Evolutionary conservation across 805 yeast species (phyloP).

Genomic region (Teunomyces lycoperdinae): DNA sequence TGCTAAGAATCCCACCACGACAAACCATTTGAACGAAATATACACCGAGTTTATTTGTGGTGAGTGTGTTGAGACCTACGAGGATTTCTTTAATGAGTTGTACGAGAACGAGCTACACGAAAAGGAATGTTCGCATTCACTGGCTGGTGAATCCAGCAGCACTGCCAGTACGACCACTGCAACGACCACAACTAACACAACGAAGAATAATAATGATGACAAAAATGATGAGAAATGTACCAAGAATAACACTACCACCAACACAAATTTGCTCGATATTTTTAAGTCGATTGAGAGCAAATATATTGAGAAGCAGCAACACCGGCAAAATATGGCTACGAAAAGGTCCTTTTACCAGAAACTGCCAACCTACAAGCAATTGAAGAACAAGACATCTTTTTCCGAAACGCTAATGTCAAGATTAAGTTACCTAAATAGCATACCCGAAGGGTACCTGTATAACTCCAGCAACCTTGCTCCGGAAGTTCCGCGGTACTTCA

Average conservation of each 20-base stretch:
- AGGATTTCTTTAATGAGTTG: constrained; percentile 42
- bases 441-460: constrained; percentile 13
- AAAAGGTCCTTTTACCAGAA: constrained; percentile 11
- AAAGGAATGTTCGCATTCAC: not conserved
- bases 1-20: constrained; percentile 9
- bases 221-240: constrained; percentile 1
- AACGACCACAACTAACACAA: no score
- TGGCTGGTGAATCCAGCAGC: no score
- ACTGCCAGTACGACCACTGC: no score
- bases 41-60: constrained; percentile 61
- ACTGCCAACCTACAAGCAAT: constrained; percentile 9
- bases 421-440: constrained; percentile 17
- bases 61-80: constrained; percentile 58
- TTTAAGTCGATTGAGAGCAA: constrained; percentile 18
- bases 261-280: constrained; percentile 15
- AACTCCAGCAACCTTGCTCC: not conserved
- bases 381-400: constrained; percentile 13
- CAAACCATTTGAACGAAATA: constrained; percentile 11
- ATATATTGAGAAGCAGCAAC: constrained; percentile 12
- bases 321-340: not conserved
- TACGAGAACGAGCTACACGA: constrained; percentile 9
- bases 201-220: not conserved
- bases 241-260: constrained; percentile 2
- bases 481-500: not conserved
- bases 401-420: constrained; percentile 19